A percentile compares a stretch with the other conserved stretches of the same genome.
Conservation (phyloP, 306 rosid genomes). For the Chamaecrista fasciculata region DNA sequence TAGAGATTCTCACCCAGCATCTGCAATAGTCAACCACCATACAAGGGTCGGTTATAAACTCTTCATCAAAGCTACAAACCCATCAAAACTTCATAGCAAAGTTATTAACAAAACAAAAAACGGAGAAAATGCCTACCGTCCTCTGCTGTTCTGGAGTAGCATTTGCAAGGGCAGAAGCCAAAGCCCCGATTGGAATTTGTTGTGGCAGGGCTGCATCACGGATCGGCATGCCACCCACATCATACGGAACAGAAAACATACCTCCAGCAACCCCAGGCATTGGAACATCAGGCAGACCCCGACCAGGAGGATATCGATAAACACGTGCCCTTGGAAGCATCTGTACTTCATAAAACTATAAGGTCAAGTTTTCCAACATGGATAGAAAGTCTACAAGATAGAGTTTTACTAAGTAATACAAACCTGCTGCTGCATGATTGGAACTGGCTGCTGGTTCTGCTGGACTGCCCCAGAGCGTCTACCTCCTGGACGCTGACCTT, state of each 20-base stretch:
- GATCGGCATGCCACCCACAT: constrained; percentile 71
- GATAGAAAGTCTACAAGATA: neutral
- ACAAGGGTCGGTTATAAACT: constrained; percentile 19
- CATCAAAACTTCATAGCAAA: neutral
- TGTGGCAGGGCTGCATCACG: constrained; percentile 79
- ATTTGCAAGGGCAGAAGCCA: constrained; percentile 94
- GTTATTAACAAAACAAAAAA: neutral
- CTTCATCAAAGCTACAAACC: no score
- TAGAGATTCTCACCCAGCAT: constrained; percentile 98
- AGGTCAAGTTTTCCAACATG: constrained; percentile 16
- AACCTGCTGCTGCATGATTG: constrained; percentile 93
- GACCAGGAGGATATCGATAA: constrained; percentile 88
- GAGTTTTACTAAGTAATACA: constrained; percentile 12
- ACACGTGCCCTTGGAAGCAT: constrained; percentile 93
- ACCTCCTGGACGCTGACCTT: constrained; percentile 95
- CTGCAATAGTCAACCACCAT: constrained; percentile 39
- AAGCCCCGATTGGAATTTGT: constrained; percentile 86
- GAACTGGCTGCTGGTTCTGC: constrained; percentile 88
- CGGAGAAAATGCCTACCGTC: constrained; percentile 50
- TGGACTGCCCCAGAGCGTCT: constrained; percentile 80
- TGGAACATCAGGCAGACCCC: constrained; percentile 81
- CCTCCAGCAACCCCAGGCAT: constrained; percentile 96
- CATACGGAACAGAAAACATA: constrained; percentile 94
- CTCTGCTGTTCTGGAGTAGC: constrained; percentile 96
- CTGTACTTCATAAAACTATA: constrained; percentile 39